Evolutionary conservation across 768 basidiomycete genomes (phyloP).

Genomic region (Serendipita sp.): DNA sequence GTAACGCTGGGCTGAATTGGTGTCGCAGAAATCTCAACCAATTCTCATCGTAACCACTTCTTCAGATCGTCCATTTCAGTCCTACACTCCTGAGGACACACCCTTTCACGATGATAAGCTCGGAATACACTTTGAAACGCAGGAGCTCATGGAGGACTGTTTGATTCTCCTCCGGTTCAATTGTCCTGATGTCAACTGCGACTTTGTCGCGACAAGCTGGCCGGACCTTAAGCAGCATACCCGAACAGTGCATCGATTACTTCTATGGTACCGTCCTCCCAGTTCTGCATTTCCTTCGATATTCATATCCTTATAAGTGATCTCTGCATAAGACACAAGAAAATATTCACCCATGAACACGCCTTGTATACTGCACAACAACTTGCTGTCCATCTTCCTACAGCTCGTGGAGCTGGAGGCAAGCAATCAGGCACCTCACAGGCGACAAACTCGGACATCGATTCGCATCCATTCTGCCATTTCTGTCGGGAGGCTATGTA

Average conservation of each 20-base stretch:
- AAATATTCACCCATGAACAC: conserved; percentile 94
- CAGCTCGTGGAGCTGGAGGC: conserved; percentile 16
- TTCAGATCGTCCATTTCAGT: conserved; percentile 41
- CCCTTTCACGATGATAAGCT: conserved; percentile 58
- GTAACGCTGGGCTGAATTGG: background rate
- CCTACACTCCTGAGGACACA: conserved; percentile 39
- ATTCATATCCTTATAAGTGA: conserved; percentile 34
- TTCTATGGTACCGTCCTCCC: conserved; percentile 51
- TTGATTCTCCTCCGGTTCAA: conserved; percentile 86
- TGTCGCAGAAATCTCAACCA: conserved; percentile 52
- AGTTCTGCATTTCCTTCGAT: background rate
- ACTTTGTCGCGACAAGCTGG: conserved; percentile 78
- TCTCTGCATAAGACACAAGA: conserved; percentile 76
- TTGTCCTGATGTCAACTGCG: conserved; percentile 74
- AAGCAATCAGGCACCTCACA: background rate
- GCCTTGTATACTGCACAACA: conserved; percentile 55
- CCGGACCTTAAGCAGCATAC: conserved; percentile 76
- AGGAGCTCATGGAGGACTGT: conserved; percentile 91
- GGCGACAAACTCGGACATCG: background rate
- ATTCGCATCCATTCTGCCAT: conserved; percentile 46
- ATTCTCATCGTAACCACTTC: conserved; percentile 63
- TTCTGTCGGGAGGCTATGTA: conserved; percentile 94
- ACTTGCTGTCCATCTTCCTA: conserved; percentile 63
- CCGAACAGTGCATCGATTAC: conserved; percentile 52
- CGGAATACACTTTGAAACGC: conserved; percentile 71